Percentiles rank a stretch among this genome's conserved stretches.
phyloP scores from a whole-genome alignment of 2,329 filamentous ascomycete genomes.

The Aspergillus sp. region DNA sequence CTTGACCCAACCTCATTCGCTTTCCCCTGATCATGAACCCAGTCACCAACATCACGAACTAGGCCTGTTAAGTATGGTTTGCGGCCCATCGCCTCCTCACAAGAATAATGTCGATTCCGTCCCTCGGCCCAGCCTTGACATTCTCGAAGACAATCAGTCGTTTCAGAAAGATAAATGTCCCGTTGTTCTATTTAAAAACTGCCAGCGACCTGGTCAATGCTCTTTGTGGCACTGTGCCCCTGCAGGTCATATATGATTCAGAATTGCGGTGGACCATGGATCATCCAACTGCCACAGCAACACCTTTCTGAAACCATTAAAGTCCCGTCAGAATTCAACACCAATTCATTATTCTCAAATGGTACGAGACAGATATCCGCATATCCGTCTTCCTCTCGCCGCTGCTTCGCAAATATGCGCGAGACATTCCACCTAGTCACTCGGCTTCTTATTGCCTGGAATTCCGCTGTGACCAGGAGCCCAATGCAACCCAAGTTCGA shows the following conservation, averaged over 20 bases:
- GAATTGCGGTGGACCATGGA: not conserved
- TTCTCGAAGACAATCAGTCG: not conserved
- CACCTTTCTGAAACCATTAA: not conserved
- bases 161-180: not conserved
- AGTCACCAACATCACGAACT: not conserved
- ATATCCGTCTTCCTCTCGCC: not conserved
- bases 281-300: not conserved
- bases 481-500: not conserved
- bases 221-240: not conserved
- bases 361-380: not conserved
- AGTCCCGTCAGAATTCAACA: not conserved
- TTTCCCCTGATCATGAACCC: not conserved
- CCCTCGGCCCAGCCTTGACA: not conserved
- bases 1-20: slow-evolving; percentile 5
- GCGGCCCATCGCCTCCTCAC: not conserved
- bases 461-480: not conserved
- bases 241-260: not conserved
- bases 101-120: not conserved
- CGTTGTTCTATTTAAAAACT: not conserved
- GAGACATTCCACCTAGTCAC: not conserved
- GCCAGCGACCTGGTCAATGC: not conserved
- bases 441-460: not conserved
- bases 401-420: not conserved
- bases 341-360: not conserved
- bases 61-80: not conserved